Evolutionary conservation across 2,329 filamentous ascomycete species (phyloP).

Genomic region (Fusarium kyushuense): DNA sequence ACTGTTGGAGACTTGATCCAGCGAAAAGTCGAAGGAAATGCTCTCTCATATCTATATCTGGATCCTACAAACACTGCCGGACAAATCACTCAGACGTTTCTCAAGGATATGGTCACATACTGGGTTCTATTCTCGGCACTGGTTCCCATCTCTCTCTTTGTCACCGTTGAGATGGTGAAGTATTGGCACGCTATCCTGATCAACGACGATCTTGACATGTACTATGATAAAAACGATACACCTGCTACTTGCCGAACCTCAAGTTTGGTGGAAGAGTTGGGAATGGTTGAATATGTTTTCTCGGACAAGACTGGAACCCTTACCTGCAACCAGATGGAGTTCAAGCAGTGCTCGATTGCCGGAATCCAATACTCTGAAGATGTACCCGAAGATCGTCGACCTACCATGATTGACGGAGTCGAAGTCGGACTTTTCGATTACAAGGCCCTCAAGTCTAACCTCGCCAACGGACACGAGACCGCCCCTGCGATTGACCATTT

Average conservation of each 20-base stretch:
- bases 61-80: slow-evolving; percentile 66
- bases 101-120: slow-evolving; percentile 95
- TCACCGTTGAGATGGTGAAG: slow-evolving; percentile 97
- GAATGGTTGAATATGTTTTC: slow-evolving; percentile 98
- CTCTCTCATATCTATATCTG: slow-evolving; percentile 80
- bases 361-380: slow-evolving; percentile 95
- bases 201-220: slow-evolving; percentile 97
- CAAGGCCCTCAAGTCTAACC: slow-evolving; percentile 77
- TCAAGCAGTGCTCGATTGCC: slow-evolving; percentile 92
- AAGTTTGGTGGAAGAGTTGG: slow-evolving; percentile 94
- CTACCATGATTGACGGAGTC: slow-evolving; percentile 80
- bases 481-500: slow-evolving; percentile 79
- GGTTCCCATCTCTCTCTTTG: slow-evolving; percentile 97
- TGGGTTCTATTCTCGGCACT: slow-evolving; percentile 98
- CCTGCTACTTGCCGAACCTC: slow-evolving; percentile 96
- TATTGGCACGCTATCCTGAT: slow-evolving; percentile 98
- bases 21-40: slow-evolving; percentile 70
- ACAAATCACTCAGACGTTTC: slow-evolving; percentile 79
- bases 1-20: slow-evolving; percentile 91
- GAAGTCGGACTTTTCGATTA: slow-evolving; percentile 89
- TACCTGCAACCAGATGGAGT: slow-evolving; percentile 99
- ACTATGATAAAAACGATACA: slow-evolving; percentile 94
- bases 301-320: slow-evolving; percentile 97
- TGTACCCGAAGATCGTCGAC: slow-evolving; percentile 88
- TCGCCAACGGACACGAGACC: slow-evolving; percentile 65